Conservation (phyloP, 2,329 filamentous ascomycete genomes). For the Fusarium sp. region DNA sequence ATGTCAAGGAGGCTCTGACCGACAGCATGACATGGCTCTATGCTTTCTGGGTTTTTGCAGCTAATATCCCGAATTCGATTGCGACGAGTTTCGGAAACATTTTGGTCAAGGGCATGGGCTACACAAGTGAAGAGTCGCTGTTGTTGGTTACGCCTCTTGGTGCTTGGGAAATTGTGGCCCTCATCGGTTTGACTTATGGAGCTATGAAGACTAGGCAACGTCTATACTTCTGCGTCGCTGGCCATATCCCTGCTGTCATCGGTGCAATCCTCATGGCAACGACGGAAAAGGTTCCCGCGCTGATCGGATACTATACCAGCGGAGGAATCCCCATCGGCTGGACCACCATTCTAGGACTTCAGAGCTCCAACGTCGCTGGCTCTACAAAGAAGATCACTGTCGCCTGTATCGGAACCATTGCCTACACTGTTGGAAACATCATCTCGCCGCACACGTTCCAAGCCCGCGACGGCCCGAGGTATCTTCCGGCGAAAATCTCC, state of each 20-base stretch:
- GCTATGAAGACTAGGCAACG: conserved; percentile 36
- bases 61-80: conserved; percentile 40
- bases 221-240: conserved; percentile 31
- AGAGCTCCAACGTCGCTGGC: conserved; percentile 40
- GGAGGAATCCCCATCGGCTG: conserved; percentile 42
- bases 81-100: conserved; percentile 38
- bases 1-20: conserved; percentile 33
- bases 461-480: conserved; percentile 35
- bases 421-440: conserved; percentile 43
- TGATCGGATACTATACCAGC: conserved; percentile 40
- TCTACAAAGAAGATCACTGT: conserved; percentile 44
- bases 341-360: conserved; percentile 42
- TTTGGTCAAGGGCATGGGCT: conserved; percentile 37
- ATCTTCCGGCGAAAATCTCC: conserved; percentile 38
- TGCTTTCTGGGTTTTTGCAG: conserved; percentile 42
- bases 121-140: conserved; percentile 24
- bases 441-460: conserved; percentile 44
- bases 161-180: conserved; percentile 35
- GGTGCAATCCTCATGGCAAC: conserved; percentile 43
- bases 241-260: conserved; percentile 36
- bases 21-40: conserved; percentile 43
- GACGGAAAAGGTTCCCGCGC: conserved; percentile 39
- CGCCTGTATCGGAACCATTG: conserved; percentile 41
- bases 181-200: conserved; percentile 30
- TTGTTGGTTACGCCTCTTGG: conserved; percentile 34